Conservation (phyloP, 345 rosid species). For the Populus simonii region DNA sequence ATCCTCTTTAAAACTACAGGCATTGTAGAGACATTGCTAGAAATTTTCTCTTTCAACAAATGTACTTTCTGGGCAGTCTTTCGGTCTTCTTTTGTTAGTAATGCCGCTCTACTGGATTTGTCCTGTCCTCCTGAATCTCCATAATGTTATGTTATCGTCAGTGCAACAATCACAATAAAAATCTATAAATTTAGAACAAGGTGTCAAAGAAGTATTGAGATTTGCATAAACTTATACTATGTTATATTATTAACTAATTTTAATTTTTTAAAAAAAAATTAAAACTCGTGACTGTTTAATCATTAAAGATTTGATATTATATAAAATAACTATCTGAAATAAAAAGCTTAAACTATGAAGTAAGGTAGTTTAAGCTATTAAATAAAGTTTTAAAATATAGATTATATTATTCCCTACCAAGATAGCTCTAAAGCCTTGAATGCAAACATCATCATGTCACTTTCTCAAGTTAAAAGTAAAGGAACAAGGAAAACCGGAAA, state of each 20-base stretch:
- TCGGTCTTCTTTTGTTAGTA: constrained; percentile 26
- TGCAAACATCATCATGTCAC: background rate
- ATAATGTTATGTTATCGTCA: constrained; percentile 6
- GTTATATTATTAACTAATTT: too few relatives aligned
- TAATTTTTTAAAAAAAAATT: too few relatives aligned
- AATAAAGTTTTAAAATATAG: too few relatives aligned
- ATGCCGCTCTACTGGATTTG: constrained; percentile 20
- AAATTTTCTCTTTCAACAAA: constrained; percentile 46
- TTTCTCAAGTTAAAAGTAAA: too few relatives aligned
- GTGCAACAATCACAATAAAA: background rate
- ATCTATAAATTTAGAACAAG: background rate
- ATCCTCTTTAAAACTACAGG: constrained; percentile 53
- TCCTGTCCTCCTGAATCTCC: constrained; percentile 20
- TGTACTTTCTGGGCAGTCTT: constrained; percentile 35
- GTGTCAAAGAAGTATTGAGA: too few relatives aligned
- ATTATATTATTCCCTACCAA: too few relatives aligned
- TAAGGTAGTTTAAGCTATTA: too few relatives aligned
- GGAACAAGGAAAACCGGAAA: background rate
- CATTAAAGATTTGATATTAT: too few relatives aligned
- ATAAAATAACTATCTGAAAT: too few relatives aligned
- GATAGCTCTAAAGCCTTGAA: background rate
- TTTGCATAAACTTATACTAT: too few relatives aligned
- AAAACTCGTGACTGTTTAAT: too few relatives aligned
- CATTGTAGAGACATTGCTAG: constrained; percentile 40
- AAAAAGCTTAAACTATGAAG: too few relatives aligned